Evolutionary conservation across 495 filamentous ascomycete genomes (phyloP).

Genomic region (Mytilinidion resinicola): DNA sequence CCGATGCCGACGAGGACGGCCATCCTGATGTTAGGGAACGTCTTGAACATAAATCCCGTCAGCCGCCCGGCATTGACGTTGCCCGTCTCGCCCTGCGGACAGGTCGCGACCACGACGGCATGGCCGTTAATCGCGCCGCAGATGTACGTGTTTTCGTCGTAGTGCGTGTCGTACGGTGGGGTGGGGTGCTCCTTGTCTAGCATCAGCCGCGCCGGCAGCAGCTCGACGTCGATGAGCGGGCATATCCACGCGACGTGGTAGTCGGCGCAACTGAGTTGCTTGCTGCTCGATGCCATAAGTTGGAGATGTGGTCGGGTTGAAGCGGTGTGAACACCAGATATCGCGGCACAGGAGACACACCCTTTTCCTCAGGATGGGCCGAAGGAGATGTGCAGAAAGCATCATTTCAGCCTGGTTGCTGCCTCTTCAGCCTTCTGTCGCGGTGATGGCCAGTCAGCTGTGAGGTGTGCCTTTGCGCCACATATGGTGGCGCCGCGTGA

Average conservation of each 20-base stretch:
- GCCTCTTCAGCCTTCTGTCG: too few relatives aligned
- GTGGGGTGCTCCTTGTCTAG: constrained; percentile 8
- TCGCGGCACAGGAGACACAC: too few relatives aligned
- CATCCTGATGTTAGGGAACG: constrained; percentile 16
- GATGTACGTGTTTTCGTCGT: constrained; percentile 19
- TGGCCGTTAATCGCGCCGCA: constrained; percentile 11
- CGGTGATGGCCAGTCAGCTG: too few relatives aligned
- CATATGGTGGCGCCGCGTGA: too few relatives aligned
- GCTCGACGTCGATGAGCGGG: constrained; percentile 5
- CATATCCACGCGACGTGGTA: constrained; percentile 16
- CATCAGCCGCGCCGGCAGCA: constrained; percentile 8
- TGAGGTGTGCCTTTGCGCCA: too few relatives aligned
- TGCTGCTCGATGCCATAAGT: constrained; percentile 7
- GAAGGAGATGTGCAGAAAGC: too few relatives aligned
- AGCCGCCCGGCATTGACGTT: constrained; percentile 10
- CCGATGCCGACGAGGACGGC: constrained; percentile 10
- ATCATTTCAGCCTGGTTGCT: too few relatives aligned
- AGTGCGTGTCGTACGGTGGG: constrained; percentile 7
- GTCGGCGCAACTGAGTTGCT: constrained; percentile 4
- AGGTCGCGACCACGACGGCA: constrained; percentile 11
- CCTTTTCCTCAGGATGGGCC: too few relatives aligned
- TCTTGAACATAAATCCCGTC: constrained; percentile 11
- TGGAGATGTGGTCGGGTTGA: too few relatives aligned
- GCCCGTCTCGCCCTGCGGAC: constrained; percentile 5
- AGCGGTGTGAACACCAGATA: too few relatives aligned